Evolutionary conservation across 1,284 basidiomycete genomes (phyloP).

Genomic region (Cerrena zonata): DNA sequence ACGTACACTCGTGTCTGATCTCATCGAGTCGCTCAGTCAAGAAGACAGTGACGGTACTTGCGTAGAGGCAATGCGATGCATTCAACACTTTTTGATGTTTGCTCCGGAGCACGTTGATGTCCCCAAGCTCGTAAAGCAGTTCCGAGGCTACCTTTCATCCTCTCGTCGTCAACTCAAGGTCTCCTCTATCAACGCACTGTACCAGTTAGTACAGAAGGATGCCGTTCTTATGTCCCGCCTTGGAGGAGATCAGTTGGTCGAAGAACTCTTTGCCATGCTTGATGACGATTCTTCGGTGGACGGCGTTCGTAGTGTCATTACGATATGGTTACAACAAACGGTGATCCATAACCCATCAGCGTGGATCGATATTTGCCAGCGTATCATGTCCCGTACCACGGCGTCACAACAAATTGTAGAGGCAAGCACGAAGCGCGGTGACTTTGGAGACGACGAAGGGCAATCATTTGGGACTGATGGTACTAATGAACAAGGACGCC

Average conservation of each 20-base stretch:
- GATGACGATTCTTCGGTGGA: conserved; percentile 93
- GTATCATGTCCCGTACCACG: conserved; percentile 88
- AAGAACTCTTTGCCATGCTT: conserved; percentile 89
- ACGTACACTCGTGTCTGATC: conserved; percentile 74
- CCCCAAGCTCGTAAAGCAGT: conserved; percentile 69
- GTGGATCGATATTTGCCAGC: conserved; percentile 96
- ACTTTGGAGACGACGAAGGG: conserved; percentile 84
- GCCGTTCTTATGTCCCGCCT: conserved; percentile 87
- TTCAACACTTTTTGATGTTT: conserved; percentile 96
- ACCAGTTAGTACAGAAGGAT: conserved; percentile 95
- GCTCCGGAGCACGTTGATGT: conserved; percentile 79
- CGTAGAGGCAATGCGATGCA: conserved; percentile 91
- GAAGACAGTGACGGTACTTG: conserved; percentile 86
- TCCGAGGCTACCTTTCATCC: conserved; percentile 74
- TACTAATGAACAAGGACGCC: conserved; percentile 33
- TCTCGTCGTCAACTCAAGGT: conserved; percentile 81
- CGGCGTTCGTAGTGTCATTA: conserved; percentile 88
- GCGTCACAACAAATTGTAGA: conserved; percentile 72
- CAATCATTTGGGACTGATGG: conserved; percentile 71
- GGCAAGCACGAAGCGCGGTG: conserved; percentile 43
- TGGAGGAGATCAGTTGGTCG: conserved; percentile 90
- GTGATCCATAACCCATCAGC: conserved; percentile 88
- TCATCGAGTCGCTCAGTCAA: conserved; percentile 79
- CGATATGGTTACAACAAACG: conserved; percentile 94
- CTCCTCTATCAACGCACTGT: conserved; percentile 90